These are phyloP conservation scores for Sclerotinia borealis DNA, from an alignment of 2,329 filamentous ascomycete genomes.

Conservation along the genomic window DNA sequence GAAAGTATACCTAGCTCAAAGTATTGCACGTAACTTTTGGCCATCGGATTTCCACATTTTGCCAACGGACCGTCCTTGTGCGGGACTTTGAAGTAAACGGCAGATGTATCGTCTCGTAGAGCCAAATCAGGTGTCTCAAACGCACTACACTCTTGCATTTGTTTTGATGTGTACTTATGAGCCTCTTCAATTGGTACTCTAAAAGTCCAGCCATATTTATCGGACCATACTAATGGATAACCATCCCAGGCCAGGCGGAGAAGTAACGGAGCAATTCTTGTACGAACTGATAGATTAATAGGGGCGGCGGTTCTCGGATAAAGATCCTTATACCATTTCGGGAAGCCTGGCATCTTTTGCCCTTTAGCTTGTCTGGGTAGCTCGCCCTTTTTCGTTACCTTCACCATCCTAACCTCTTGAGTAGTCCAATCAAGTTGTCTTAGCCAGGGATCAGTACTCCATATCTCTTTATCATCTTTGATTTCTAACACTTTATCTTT, in stretches of 20 bases:
- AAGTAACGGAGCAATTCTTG: slow-evolving; percentile 78
- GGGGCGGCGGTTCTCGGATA: slow-evolving; percentile 62
- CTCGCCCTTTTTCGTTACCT: slow-evolving; percentile 82
- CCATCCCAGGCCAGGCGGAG: slow-evolving; percentile 84
- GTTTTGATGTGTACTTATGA: slow-evolving; percentile 60
- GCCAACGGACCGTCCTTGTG: slow-evolving; percentile 90
- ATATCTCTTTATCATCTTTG: slow-evolving; percentile 63
- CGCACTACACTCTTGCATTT: slow-evolving; percentile 71
- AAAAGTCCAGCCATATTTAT: slow-evolving; percentile 91
- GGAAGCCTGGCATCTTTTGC: slow-evolving; percentile 93
- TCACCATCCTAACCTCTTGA: slow-evolving; percentile 85
- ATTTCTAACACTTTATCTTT: slow-evolving; percentile 71
- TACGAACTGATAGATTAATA: slow-evolving; percentile 78
- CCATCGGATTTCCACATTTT: slow-evolving; percentile 79
- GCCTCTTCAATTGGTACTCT: slow-evolving; percentile 59
- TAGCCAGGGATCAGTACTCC: slow-evolving; percentile 81
- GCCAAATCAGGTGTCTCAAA: slow-evolving; percentile 61
- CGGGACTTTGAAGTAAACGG: slow-evolving; percentile 84
- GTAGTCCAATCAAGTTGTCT: slow-evolving; percentile 92
- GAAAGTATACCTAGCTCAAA: slow-evolving; percentile 86
- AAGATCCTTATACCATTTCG: slow-evolving; percentile 91
- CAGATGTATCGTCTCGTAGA: slow-evolving; percentile 59
- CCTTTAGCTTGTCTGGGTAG: slow-evolving; percentile 68
- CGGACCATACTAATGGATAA: slow-evolving; percentile 85
- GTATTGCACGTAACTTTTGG: slow-evolving; percentile 83